These are phyloP conservation scores for Debaryomycetaceae sp. DNA, from an alignment of 1,139 yeast genomes.

Conservation along the genomic window DNA sequence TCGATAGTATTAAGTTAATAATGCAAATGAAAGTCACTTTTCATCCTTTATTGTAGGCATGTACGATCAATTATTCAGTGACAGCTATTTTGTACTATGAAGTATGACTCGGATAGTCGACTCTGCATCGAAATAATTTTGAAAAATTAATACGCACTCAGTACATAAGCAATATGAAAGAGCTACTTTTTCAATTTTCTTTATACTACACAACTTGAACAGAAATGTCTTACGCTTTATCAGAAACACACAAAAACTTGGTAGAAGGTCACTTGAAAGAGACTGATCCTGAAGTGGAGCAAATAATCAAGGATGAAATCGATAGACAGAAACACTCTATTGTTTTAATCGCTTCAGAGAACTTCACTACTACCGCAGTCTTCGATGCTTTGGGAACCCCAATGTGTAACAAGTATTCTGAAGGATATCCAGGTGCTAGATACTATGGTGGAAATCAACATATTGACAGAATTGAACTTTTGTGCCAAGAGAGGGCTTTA, in stretches of 20 bases:
- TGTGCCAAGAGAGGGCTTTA: constrained; percentile 92
- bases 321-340: constrained; percentile 93
- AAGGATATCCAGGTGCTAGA: constrained; percentile 87
- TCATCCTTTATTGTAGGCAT: too few species aligned
- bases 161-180: constrained; percentile 1
- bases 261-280: constrained; percentile 68
- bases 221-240: constrained; percentile 55
- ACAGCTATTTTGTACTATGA: too few species aligned
- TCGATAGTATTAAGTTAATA: not conserved
- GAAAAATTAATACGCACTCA: constrained; percentile 4
- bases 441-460: constrained; percentile 91
- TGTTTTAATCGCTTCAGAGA: constrained; percentile 93
- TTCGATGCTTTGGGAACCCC: constrained; percentile 97
- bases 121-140: not conserved
- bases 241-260: constrained; percentile 62
- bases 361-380: constrained; percentile 94
- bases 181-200: not conserved
- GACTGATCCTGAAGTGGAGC: constrained; percentile 80
- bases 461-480: constrained; percentile 86
- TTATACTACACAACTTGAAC: not conserved
- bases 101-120: not conserved
- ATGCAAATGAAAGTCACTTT: not conserved
- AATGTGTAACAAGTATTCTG: constrained; percentile 88
- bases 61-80: too few species aligned
- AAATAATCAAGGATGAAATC: constrained; percentile 81